Percentiles rank a stretch among this genome's conserved stretches.
These are phyloP conservation scores for Aspergillus olivimuriae DNA, from an alignment of 495 filamentous ascomycete species.

Conservation along the genomic window DNA sequence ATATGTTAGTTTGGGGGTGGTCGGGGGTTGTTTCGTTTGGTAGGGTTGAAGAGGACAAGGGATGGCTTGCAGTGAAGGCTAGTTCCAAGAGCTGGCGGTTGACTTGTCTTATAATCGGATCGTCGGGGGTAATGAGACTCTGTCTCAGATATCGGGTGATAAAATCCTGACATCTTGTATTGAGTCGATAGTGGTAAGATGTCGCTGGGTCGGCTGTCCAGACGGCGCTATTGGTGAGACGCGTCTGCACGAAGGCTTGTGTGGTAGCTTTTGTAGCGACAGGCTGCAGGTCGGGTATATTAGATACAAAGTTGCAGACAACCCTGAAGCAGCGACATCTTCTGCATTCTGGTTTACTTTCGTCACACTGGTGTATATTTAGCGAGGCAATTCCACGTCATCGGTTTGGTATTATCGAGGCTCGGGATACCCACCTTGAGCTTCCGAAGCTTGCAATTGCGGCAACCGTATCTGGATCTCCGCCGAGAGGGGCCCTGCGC, in stretches of 20 bases:
- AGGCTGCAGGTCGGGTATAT: slow-evolving; percentile 34
- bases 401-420: slow-evolving; percentile 1
- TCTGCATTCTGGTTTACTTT: slow-evolving; percentile 37
- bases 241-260: slow-evolving; percentile 13
- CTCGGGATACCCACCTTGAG: slow-evolving; percentile 35
- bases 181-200: slow-evolving; percentile 27
- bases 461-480: slow-evolving; percentile 40
- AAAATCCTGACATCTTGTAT: slow-evolving; percentile 32
- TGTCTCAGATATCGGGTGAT: slow-evolving; percentile 31
- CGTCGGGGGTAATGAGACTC: slow-evolving; percentile 30
- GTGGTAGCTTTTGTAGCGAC: slow-evolving; percentile 16
- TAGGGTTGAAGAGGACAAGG: background rate
- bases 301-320: slow-evolving; percentile 35
- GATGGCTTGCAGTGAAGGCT: slow-evolving; percentile 28
- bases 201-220: slow-evolving; percentile 25
- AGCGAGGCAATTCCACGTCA: no score
- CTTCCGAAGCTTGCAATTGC: slow-evolving; percentile 45
- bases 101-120: slow-evolving; percentile 27
- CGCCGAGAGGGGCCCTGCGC: slow-evolving; percentile 9
- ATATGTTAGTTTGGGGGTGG: slow-evolving; percentile 15
- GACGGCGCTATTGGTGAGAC: slow-evolving; percentile 18
- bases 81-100: slow-evolving; percentile 32
- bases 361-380: slow-evolving; percentile 33
- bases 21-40: background rate
- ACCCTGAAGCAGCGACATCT: slow-evolving; percentile 38